Base-by-base conservation (phyloP, 2,329 filamentous ascomycete genomes). In the Metarhizium anisopliae region DNA sequence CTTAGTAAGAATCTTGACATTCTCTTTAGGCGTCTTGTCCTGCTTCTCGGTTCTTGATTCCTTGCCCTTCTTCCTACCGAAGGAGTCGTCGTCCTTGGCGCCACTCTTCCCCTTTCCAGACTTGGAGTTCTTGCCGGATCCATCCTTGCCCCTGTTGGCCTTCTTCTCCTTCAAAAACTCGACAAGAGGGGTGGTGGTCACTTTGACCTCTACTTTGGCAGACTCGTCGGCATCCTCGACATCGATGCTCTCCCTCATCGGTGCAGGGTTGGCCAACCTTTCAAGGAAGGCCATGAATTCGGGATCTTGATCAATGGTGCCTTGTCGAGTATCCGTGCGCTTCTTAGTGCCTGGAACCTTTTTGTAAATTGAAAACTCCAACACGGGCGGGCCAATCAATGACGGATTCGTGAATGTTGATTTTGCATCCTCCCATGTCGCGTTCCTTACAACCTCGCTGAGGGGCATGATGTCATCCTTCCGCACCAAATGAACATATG, bases 271-370 rank as follows among this genome's bases (percentile, higher is more conserved):
- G 1, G 92, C 95, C 50, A 97, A 79, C 54, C 83, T 87, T 68
- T 95, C 89, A 7, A 99, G 79, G 68, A 97, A 99, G 30, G 86
- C 84, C 76, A 96, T 95, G 64, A 96, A 99, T 63, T 97, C 94
- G 0, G 90, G 85, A 66, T 99, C 94, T 68, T 96, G 91, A 64
- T 99, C 94, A 62, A 99, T 97, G 3, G 91, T 96, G 54, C 93
- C 94, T 68, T 96, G 90, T 14, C 92, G 85, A 54, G 85, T 84
- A 74, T 99, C 94, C 54, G 84, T 82, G 38, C 90, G 85, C 52
- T 83, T 82, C 68, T 89, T 90, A 40, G 79, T 82, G 57, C 82
- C 83, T 1, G 93, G 90, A 1, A 90, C 82, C 64, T 92, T 92
- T 61, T 90, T 89, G 73, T 92, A 95, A 1, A 87, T 82, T 18